Conservation (phyloP, 106 monocot genomes). For the Dactylorhiza incarnata region DNA sequence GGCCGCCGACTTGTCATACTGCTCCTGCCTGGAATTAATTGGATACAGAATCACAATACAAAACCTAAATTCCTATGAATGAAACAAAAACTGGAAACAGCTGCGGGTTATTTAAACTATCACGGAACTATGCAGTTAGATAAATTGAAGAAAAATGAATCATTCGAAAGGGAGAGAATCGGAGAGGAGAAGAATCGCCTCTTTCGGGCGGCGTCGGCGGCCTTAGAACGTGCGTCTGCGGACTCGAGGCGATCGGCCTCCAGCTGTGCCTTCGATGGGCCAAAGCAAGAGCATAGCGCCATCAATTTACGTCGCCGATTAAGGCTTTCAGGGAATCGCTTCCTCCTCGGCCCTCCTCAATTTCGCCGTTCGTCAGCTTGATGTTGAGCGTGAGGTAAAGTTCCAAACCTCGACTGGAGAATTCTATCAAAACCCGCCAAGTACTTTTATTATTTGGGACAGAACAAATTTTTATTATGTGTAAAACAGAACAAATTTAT, state of each 20-base stretch:
- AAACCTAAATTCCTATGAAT: background rate
- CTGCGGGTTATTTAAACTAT: background rate
- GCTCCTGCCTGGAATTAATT: conserved; percentile 59
- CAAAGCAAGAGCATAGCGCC: conserved; percentile 76
- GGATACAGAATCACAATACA: background rate
- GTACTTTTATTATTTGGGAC: too few relatives aligned
- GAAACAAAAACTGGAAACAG: background rate
- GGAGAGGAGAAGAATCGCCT: conserved; percentile 24
- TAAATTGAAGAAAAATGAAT: background rate
- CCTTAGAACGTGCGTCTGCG: conserved; percentile 61
- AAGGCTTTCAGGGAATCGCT: background rate
- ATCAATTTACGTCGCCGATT: conserved; percentile 1
- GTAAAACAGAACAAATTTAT: too few relatives aligned
- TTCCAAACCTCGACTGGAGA: background rate
- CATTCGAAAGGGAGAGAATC: background rate
- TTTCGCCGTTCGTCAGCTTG: background rate
- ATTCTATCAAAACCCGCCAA: too few relatives aligned
- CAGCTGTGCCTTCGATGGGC: conserved; percentile 58
- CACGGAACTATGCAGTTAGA: background rate
- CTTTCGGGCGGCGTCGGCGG: conserved; percentile 78
- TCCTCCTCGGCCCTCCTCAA: background rate
- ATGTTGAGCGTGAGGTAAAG: background rate
- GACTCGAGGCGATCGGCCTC: conserved; percentile 68
- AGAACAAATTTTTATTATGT: too few relatives aligned
- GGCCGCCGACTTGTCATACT: conserved; percentile 80